Conservation (phyloP, 768 basidiomycete species). For the Trametes sanguinea region DNA sequence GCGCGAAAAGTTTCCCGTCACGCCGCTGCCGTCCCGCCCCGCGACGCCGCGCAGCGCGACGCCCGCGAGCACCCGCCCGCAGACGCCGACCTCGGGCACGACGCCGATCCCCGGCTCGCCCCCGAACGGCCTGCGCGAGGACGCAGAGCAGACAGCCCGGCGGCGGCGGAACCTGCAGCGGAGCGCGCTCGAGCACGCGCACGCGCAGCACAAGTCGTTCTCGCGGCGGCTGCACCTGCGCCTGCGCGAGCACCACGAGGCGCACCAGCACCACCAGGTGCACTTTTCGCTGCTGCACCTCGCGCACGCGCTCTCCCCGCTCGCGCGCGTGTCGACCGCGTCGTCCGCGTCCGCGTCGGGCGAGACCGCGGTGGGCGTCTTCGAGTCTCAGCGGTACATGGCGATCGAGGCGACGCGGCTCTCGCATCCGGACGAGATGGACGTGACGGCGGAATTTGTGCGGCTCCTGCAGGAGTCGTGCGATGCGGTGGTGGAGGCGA, state of each 20-base stretch:
- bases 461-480: conserved; percentile 54
- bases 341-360: neutral
- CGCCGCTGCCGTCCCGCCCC: conserved; percentile 36
- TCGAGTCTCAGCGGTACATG: conserved; percentile 71
- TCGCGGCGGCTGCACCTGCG: conserved; percentile 22
- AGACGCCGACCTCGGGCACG: conserved; percentile 31
- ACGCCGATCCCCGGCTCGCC: conserved; percentile 1
- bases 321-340: conserved; percentile 13
- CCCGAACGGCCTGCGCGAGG: conserved; percentile 1
- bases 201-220: conserved; percentile 14
- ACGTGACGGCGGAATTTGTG: conserved; percentile 45
- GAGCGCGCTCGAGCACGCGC: conserved; percentile 8
- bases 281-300: conserved; percentile 32
- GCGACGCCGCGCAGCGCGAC: too few relatives aligned
- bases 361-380: conserved; percentile 68
- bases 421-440: conserved; percentile 48
- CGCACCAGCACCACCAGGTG: conserved; percentile 24
- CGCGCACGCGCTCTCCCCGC: conserved; percentile 24
- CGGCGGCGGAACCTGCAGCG: conserved; percentile 6
- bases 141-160: conserved; percentile 5
- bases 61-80: conserved; percentile 40
- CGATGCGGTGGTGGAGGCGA: conserved; percentile 50
- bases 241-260: conserved; percentile 21
- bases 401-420: conserved; percentile 62
- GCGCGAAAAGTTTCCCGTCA: conserved; percentile 51